Conservation (phyloP, 345 rosid species). For the Citrus australasica region DNA sequence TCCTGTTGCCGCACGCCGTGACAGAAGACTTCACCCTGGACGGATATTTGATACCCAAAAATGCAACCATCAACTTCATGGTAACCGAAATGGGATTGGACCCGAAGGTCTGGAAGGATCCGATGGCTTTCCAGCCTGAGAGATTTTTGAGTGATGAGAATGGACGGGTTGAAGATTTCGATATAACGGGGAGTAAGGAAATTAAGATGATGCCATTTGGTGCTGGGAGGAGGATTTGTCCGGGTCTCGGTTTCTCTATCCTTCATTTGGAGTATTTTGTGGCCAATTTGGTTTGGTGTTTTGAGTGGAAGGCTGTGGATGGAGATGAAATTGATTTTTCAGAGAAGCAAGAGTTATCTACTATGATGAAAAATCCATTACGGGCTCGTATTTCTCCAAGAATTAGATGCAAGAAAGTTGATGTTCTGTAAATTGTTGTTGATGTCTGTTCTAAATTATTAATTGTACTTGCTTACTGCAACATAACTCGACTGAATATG, state of each 20-base stretch:
- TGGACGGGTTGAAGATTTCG: neutral
- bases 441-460: too few relatives aligned
- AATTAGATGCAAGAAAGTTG: neutral
- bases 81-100: constrained; percentile 14
- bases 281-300: neutral
- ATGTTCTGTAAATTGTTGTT: too few relatives aligned
- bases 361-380: constrained; percentile 7
- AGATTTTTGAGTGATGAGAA: neutral
- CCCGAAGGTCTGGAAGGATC: constrained; percentile 5
- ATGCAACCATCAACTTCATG: neutral
- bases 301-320: constrained; percentile 4
- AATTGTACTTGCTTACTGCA: too few relatives aligned
- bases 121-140: constrained; percentile 10
- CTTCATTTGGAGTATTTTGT: constrained; percentile 5
- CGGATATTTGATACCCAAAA: neutral
- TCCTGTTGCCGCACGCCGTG: constrained; percentile 9
- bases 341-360: constrained; percentile 11
- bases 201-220: constrained; percentile 14
- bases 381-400: neutral
- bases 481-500: too few relatives aligned
- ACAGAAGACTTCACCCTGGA: neutral
- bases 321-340: neutral
- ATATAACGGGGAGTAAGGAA: constrained; percentile 8
- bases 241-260: neutral
- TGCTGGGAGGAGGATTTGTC: constrained; percentile 1